phyloP scores from a whole-genome alignment of 202 grass and related monocot genomes.

The Elaeis oleifera region DNA sequence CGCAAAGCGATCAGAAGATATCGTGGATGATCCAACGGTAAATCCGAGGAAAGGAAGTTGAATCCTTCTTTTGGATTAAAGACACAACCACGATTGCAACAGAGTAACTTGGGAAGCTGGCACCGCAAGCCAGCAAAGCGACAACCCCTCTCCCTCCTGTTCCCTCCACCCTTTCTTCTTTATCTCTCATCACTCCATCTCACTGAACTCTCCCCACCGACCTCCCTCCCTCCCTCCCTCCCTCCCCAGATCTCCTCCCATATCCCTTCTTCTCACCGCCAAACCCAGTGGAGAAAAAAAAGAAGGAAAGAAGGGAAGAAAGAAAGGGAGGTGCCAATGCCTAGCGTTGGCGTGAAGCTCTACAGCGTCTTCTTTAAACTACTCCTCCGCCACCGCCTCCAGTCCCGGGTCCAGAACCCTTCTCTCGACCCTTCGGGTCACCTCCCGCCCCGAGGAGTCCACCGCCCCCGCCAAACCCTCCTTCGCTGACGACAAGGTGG shows the following conservation, averaged over 20 bases:
- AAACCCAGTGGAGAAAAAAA: not conserved
- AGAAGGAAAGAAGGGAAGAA: too few relatives aligned
- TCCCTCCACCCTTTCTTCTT: not conserved
- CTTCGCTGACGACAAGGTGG: slow-evolving; percentile 38
- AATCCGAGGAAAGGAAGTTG: too few relatives aligned
- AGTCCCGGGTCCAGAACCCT: slow-evolving; percentile 28
- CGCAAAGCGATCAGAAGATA: too few relatives aligned
- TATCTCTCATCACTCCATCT: not conserved
- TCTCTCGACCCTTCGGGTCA: slow-evolving; percentile 38
- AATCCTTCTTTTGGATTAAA: too few relatives aligned
- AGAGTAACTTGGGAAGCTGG: too few relatives aligned
- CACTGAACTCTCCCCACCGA: slow-evolving; percentile 4
- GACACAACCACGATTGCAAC: too few relatives aligned
- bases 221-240: slow-evolving; percentile 20
- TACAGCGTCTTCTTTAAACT: slow-evolving; percentile 74
- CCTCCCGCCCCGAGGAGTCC: slow-evolving; percentile 40
- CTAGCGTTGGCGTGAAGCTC: slow-evolving; percentile 43
- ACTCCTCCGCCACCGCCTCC: slow-evolving; percentile 45
- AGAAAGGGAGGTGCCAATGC: slow-evolving; percentile 19
- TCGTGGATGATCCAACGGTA: too few relatives aligned
- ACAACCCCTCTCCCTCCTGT: too few relatives aligned
- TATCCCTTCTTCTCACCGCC: not conserved
- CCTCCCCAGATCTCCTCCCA: not conserved
- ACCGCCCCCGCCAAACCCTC: slow-evolving; percentile 44
- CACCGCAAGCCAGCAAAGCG: too few relatives aligned